A percentile compares a stretch with the other conserved stretches of the same genome.
phyloP scores from a whole-genome alignment of 169 alveolate species.

The Plasmodium inui region DNA sequence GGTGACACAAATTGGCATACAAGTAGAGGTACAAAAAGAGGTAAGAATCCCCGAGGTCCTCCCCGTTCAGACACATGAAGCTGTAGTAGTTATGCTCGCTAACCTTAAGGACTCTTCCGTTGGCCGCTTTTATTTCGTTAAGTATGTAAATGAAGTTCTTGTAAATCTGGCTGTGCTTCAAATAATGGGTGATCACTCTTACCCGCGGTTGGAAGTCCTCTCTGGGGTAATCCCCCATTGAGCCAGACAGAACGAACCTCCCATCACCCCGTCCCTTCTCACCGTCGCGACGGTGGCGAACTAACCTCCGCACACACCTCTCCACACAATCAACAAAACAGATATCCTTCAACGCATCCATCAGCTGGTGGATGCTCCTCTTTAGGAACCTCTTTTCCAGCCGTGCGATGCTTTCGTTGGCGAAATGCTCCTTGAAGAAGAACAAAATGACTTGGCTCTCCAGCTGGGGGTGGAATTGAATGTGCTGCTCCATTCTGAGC shows the following conservation, averaged over 20 bases:
- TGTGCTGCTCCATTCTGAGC: slow-evolving; percentile 11
- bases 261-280: not conserved
- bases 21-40: slow-evolving; percentile 59
- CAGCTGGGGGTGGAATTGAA: slow-evolving; percentile 17
- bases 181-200: slow-evolving; percentile 17
- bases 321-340: slow-evolving; percentile 30
- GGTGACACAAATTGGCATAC: slow-evolving; percentile 26
- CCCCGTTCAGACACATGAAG: slow-evolving; percentile 39
- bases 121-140: slow-evolving; percentile 45
- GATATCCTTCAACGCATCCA: slow-evolving; percentile 35
- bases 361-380: slow-evolving; percentile 9
- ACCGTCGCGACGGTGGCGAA: not conserved
- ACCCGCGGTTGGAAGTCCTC: not conserved
- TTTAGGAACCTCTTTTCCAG: not conserved
- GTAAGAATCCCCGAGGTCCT: slow-evolving; percentile 41
- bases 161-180: slow-evolving; percentile 53
- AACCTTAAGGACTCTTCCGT: slow-evolving; percentile 32
- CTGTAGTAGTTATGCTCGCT: slow-evolving; percentile 33
- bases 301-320: not conserved
- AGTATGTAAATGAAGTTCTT: slow-evolving; percentile 46
- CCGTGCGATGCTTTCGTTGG: slow-evolving; percentile 20
- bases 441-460: slow-evolving; percentile 31
- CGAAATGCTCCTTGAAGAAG: slow-evolving; percentile 55
- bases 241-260: not conserved
- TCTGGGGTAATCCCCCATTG: not conserved